phyloP scores from a whole-genome alignment of 768 basidiomycete species.

The Mycena latifolia region DNA sequence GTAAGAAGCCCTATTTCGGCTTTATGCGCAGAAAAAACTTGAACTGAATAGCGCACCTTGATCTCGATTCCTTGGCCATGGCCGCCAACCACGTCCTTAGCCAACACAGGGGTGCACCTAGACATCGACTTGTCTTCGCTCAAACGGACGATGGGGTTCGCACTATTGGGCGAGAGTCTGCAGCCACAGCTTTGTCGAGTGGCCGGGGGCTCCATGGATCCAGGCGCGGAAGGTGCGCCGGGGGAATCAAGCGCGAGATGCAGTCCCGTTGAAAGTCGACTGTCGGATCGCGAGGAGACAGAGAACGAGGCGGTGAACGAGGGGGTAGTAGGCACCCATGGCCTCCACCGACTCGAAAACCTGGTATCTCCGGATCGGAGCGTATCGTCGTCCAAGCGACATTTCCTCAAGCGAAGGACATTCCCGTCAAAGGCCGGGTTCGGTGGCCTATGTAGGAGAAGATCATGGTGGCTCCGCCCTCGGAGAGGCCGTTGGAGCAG shows the following conservation, averaged over 20 bases:
- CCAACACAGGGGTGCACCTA: conserved; percentile 73
- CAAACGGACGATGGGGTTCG: conserved; percentile 65
- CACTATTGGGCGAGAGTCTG: conserved; percentile 60
- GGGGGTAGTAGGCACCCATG: not conserved
- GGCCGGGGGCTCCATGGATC: too few species aligned
- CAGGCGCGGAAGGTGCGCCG: conserved; percentile 68
- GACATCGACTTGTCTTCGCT: conserved; percentile 65
- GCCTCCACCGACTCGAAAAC: not conserved
- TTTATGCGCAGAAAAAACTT: conserved; percentile 44
- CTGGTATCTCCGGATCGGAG: not conserved
- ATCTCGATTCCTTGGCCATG: conserved; percentile 82
- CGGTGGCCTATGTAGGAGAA: conserved; percentile 80
- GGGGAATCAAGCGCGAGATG: conserved; percentile 74
- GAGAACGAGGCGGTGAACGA: not conserved
- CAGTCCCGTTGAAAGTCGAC: conserved; percentile 73
- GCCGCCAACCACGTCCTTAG: conserved; percentile 87
- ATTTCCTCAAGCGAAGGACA: conserved; percentile 85
- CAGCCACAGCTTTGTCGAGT: conserved; percentile 66
- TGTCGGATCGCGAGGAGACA: conserved; percentile 46
- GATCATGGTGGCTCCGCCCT: conserved; percentile 94
- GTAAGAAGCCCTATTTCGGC: conserved; percentile 99
- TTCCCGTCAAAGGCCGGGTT: conserved; percentile 67
- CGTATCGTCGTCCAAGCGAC: conserved; percentile 2
- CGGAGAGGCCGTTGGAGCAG: conserved; percentile 67
- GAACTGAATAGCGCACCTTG: conserved; percentile 72